Percentiles rank a stretch among this genome's conserved stretches.
Conservation (phyloP, 2,329 filamentous ascomycete species). For the Alternaria incomplexa region DNA sequence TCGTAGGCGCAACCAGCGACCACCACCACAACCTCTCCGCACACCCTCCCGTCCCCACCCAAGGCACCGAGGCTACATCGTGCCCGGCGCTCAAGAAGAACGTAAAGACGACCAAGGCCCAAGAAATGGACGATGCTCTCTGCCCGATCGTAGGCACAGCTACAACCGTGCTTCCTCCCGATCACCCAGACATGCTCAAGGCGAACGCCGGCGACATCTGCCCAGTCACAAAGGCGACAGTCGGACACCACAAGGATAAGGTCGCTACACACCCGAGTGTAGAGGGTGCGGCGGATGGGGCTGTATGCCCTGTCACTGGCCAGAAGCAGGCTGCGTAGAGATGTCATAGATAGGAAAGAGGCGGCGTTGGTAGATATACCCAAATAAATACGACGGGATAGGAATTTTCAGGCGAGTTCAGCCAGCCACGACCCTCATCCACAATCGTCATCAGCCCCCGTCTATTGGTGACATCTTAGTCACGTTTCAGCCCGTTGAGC, state of each 20-base stretch:
- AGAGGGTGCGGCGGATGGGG: slow-evolving; percentile 43
- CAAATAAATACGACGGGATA: background rate
- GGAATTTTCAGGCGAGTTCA: too few relatives aligned
- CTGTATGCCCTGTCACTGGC: slow-evolving; percentile 53
- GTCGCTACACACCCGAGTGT: slow-evolving; percentile 51
- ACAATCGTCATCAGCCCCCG: too few relatives aligned
- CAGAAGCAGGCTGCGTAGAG: slow-evolving; percentile 32
- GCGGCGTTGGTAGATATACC: background rate
- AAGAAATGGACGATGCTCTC: slow-evolving; percentile 51
- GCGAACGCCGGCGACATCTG: slow-evolving; percentile 49
- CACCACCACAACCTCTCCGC: slow-evolving; percentile 54
- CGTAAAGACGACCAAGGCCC: slow-evolving; percentile 43
- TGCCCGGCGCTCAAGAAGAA: slow-evolving; percentile 52
- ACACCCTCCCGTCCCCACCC: slow-evolving; percentile 48
- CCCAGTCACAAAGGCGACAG: slow-evolving; percentile 53
- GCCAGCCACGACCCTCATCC: too few relatives aligned
- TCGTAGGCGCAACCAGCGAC: slow-evolving; percentile 54
- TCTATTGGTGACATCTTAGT: too few relatives aligned
- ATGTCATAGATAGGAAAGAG: too few relatives aligned
- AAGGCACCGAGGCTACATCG: slow-evolving; percentile 39
- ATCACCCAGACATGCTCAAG: slow-evolving; percentile 50
- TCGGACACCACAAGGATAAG: slow-evolving; percentile 53
- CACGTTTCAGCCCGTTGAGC: too few relatives aligned
- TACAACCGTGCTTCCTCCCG: slow-evolving; percentile 50
- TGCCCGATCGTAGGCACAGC: slow-evolving; percentile 55